Evolutionary conservation across 2,329 filamentous ascomycete species (phyloP).

Genomic region (Pezicula radicicola): DNA sequence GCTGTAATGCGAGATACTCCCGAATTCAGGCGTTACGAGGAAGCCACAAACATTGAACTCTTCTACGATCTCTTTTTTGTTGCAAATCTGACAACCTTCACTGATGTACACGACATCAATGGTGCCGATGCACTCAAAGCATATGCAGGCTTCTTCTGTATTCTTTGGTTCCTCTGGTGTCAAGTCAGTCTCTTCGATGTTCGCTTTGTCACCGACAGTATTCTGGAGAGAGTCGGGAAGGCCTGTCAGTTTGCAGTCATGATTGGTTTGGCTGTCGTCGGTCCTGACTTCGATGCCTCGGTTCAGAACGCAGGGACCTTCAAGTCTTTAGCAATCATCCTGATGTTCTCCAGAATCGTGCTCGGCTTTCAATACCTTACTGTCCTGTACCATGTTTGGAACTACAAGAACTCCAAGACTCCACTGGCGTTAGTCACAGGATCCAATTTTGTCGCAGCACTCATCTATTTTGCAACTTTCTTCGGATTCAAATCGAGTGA

Average conservation of each 20-base stretch:
- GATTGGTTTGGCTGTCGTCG: constrained; percentile 44
- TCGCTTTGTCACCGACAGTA: constrained; percentile 51
- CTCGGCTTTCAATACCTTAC: constrained; percentile 30
- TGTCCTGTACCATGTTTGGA: constrained; percentile 1
- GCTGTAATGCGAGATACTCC: neutral
- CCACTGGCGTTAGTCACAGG: neutral
- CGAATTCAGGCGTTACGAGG: constrained; percentile 3
- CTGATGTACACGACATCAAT: constrained; percentile 51
- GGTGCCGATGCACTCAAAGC: constrained; percentile 40
- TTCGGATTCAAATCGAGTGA: neutral
- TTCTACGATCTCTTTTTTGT: constrained; percentile 62
- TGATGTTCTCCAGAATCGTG: constrained; percentile 31
- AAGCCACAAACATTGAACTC: constrained; percentile 31
- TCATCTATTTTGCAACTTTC: constrained; percentile 3
- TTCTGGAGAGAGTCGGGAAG: constrained; percentile 52
- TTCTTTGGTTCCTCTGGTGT: constrained; percentile 55
- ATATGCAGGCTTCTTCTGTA: constrained; percentile 49
- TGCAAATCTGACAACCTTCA: constrained; percentile 57
- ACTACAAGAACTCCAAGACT: constrained; percentile 1
- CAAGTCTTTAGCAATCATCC: constrained; percentile 28
- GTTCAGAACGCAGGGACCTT: constrained; percentile 8
- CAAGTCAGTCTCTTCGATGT: constrained; percentile 57
- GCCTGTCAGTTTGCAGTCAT: constrained; percentile 52
- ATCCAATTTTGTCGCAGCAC: constrained; percentile 1
- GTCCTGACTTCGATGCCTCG: constrained; percentile 35